Percentiles rank a stretch among this genome's conserved stretches.
phyloP scores from a whole-genome alignment of 192 early-diverging fungal genomes.

The Ramicandelaber brevisporus region DNA sequence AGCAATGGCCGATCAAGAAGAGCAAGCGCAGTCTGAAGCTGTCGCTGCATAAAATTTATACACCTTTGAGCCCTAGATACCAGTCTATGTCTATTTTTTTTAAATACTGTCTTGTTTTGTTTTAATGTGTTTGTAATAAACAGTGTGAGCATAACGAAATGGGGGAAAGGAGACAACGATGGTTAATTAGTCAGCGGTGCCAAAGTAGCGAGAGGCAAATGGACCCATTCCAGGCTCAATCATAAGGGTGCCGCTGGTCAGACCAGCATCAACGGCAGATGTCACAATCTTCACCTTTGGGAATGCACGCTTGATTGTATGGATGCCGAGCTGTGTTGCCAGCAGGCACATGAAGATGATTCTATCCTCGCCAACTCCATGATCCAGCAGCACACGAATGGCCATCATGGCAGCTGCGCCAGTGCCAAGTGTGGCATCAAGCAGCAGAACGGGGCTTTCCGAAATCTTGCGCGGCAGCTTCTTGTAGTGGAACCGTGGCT shows the following conservation, averaged over 20 bases:
- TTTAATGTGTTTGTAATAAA: no score
- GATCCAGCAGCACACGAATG: constrained; percentile 74
- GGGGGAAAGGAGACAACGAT: no score
- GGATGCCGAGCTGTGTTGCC: constrained; percentile 48
- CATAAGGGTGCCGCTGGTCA: constrained; percentile 31
- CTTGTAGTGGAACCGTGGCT: constrained; percentile 71
- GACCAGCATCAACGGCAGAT: constrained; percentile 46
- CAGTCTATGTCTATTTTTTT: no score
- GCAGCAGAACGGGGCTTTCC: constrained; percentile 36
- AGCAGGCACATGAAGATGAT: constrained; percentile 72
- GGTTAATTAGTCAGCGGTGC: no score
- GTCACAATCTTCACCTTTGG: constrained; percentile 54
- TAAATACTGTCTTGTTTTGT: no score
- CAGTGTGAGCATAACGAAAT: no score
- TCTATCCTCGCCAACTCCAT: constrained; percentile 57
- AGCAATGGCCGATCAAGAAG: no score
- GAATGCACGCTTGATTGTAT: constrained; percentile 58
- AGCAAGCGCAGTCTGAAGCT: no score
- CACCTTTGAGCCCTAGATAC: no score
- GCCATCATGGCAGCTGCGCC: constrained; percentile 93
- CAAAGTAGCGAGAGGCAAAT: constrained; percentile 53
- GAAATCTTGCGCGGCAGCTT: constrained; percentile 45
- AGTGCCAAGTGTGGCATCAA: constrained; percentile 74
- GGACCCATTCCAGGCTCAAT: constrained; percentile 70
- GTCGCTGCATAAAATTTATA: no score